Conservation (phyloP, 768 basidiomycete genomes). For the Hygrophoropsis aurantiaca region DNA sequence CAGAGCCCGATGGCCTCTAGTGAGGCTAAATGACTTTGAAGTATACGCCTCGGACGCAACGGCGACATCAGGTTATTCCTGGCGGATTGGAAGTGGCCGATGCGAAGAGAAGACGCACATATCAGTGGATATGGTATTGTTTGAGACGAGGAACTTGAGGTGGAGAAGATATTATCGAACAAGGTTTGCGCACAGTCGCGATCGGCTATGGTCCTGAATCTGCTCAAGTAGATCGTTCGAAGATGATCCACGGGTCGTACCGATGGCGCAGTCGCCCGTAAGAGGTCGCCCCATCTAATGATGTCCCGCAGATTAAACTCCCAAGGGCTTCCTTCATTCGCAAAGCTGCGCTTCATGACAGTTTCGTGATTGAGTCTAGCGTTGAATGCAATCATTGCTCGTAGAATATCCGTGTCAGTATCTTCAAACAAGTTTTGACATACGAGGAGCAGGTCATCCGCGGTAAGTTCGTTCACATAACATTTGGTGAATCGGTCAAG, state of each 20-base stretch:
- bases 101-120: conserved; percentile 51
- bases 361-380: conserved; percentile 66
- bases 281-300: conserved; percentile 78
- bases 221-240: conserved; percentile 74
- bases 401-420: conserved; percentile 51
- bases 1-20: conserved; percentile 78
- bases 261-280: conserved; percentile 30
- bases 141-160: conserved; percentile 32
- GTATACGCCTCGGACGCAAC: conserved; percentile 46
- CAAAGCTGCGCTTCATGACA: conserved; percentile 64
- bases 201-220: conserved; percentile 80
- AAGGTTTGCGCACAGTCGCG: conserved; percentile 48
- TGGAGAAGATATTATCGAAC: conserved; percentile 55
- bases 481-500: conserved; percentile 99
- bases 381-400: conserved; percentile 84
- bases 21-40: conserved; percentile 62
- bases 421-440: conserved; percentile 73
- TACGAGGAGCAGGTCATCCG: conserved; percentile 75
- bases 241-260: conserved; percentile 64
- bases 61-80: conserved; percentile 33
- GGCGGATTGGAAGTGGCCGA: conserved; percentile 58
- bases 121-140: conserved; percentile 35
- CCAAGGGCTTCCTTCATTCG: conserved; percentile 85
- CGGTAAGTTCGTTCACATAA: conserved; percentile 81
- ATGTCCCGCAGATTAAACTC: conserved; percentile 98